Evolutionary conservation across 768 basidiomycete species (phyloP).

Genomic region (Clavulina sp.): DNA sequence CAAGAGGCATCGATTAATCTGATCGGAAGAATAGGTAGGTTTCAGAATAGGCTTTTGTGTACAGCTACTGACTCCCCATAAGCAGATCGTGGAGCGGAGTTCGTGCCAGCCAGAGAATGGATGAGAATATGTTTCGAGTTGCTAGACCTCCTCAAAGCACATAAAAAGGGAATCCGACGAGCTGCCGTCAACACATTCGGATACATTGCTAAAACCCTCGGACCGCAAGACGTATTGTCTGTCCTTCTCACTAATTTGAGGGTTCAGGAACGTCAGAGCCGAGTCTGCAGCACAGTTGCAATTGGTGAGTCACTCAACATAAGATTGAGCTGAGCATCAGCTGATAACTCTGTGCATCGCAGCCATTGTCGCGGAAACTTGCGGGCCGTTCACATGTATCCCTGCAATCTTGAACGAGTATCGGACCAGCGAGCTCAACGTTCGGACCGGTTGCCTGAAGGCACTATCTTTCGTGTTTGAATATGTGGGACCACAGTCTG

Average conservation of each 20-base stretch:
- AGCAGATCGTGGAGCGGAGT: constrained; percentile 98
- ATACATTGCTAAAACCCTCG: constrained; percentile 98
- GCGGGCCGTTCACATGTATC: constrained; percentile 95
- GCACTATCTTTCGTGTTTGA: constrained; percentile 98
- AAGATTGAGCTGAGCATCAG: background rate
- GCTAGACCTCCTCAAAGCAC: constrained; percentile 90
- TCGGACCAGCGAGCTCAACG: constrained; percentile 93
- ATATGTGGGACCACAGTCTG: constrained; percentile 94
- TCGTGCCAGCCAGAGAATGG: constrained; percentile 97
- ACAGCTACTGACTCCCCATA: constrained; percentile 1
- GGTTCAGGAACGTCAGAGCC: constrained; percentile 96
- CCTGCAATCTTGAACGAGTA: constrained; percentile 98
- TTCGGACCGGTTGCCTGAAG: constrained; percentile 96
- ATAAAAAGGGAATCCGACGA: constrained; percentile 97
- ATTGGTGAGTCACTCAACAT: constrained; percentile 35
- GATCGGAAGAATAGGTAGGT: constrained; percentile 80
- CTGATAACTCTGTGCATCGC: background rate
- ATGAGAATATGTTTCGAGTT: constrained; percentile 99
- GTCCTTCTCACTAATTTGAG: constrained; percentile 92
- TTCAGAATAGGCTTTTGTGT: constrained; percentile 4
- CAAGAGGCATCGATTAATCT: constrained; percentile 99
- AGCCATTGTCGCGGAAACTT: constrained; percentile 82
- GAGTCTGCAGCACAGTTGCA: constrained; percentile 95
- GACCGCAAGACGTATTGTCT: constrained; percentile 93
- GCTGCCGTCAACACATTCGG: constrained; percentile 99